Evolutionary conservation across 1,284 basidiomycete species (phyloP), one percentile per base, ranked within the genome.

Genomic region (Stereum hirsutum): DNA sequence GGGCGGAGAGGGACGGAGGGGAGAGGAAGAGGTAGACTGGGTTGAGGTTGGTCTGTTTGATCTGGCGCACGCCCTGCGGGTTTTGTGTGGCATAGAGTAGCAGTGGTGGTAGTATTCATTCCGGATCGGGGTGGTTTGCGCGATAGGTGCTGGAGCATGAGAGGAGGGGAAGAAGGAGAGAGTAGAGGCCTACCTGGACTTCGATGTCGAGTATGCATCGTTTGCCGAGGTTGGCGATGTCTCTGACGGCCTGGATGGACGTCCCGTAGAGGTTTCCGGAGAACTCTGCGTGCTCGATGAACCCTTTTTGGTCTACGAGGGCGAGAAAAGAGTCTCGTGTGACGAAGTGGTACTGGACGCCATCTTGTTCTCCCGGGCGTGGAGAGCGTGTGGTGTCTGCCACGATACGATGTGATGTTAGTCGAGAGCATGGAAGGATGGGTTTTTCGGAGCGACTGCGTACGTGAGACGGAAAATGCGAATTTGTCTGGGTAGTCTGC

Each of bases 161-260:
- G n/a, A n/a, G n/a, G n/a, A n/a, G n/a, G n/a, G n/a, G n/a, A n/a
- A n/a, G n/a, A n/a, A n/a, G n/a, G n/a, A n/a, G n/a, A 30, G 42
- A 26, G 35, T 10, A 14, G 7, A 11, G n/a, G 37, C 70, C 47
- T 57, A 87, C 89, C 79, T 95, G 93, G 11, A 91, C 84, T 59
- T 99, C 95, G 51, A 99, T 99, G 61, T 99, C 95, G 35, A 99
- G 76, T 43, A 99, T 82, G 59, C 95, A 98, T 12, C 91, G 68
- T 51, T 74, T 71, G 28, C 84, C 86, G 2, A 69, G 66, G 15
- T 68, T 59, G 34, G 75, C 67, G 25, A 86, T 82, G 56, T 65
- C 70, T 46, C 58, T 62, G 39, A 75, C 78, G 46, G 69, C 84
- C 50, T 79, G 75, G 49, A 85, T 83, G 45, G 85, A 91, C 3